Evolutionary conservation across 1,284 basidiomycete genomes (phyloP).

Genomic region (Phenoliferia sp.): DNA sequence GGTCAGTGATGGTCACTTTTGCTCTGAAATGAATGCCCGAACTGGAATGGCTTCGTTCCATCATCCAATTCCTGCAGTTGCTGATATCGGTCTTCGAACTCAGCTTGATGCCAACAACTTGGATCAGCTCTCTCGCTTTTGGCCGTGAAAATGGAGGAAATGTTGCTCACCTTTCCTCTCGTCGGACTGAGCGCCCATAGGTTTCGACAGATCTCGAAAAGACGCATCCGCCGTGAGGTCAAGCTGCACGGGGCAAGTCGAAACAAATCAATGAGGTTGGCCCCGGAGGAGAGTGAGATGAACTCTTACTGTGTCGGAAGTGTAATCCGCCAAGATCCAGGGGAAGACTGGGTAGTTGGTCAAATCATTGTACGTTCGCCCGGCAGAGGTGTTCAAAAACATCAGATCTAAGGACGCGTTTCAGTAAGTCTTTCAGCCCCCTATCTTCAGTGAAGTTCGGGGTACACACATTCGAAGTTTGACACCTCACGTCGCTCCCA

Average conservation of each 20-base stretch:
- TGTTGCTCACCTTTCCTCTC: conserved; percentile 67
- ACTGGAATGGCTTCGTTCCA: conserved; percentile 68
- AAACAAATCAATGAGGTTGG: conserved; percentile 44
- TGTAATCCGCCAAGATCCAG: conserved; percentile 49
- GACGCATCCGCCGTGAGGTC: conserved; percentile 62
- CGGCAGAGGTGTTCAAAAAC: conserved; percentile 41
- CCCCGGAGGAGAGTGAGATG: no score
- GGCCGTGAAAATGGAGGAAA: conserved; percentile 36
- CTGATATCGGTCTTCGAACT: conserved; percentile 58
- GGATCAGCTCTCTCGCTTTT: not conserved
- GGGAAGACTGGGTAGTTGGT: conserved; percentile 93
- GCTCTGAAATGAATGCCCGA: conserved; percentile 11
- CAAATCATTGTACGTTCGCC: conserved; percentile 54
- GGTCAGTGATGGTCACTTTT: not conserved
- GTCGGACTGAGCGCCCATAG: conserved; percentile 87
- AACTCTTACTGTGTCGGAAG: not conserved
- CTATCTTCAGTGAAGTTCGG: not conserved
- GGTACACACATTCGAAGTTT: conserved; percentile 37
- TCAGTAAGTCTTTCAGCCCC: not conserved
- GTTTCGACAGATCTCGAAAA: conserved; percentile 74
- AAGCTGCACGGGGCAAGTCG: conserved; percentile 52
- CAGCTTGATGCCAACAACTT: conserved; percentile 12
- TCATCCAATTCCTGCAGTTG: conserved; percentile 65
- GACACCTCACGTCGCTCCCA: conserved; percentile 39
- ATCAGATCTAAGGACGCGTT: conserved; percentile 33